phyloP scores from a whole-genome alignment of 148 eudicot species.

The Vaccinium darrowii region DNA sequence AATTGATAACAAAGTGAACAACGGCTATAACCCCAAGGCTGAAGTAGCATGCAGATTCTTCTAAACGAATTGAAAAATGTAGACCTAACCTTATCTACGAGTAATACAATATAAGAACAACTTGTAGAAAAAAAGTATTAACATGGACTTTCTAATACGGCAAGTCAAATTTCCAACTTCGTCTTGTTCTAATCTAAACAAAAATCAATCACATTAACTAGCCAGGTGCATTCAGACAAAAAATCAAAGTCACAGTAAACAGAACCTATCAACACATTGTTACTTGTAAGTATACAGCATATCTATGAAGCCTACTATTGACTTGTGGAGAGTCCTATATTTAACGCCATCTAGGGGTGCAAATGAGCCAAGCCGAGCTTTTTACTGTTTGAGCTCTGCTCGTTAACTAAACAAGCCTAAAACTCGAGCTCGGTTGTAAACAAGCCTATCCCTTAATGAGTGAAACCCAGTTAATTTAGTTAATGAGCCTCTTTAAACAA shows the following conservation, averaged over 20 bases:
- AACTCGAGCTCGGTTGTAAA: too few species aligned
- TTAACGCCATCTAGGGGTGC: too few species aligned
- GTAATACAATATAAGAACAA: not conserved
- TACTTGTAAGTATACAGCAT: not conserved
- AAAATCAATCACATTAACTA: not conserved
- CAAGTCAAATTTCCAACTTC: not conserved
- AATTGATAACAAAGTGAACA: not conserved
- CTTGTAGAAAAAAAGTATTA: not conserved
- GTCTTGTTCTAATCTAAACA: not conserved
- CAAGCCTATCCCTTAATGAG: too few species aligned
- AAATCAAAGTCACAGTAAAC: not conserved
- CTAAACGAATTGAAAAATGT: not conserved
- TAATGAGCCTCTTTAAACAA: too few species aligned
- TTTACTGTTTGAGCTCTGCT: too few species aligned
- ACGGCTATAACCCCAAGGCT: not conserved
- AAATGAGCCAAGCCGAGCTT: too few species aligned
- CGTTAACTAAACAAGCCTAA: too few species aligned
- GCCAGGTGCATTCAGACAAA: not conserved
- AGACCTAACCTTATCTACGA: not conserved
- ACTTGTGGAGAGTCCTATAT: not conserved
- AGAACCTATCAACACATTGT: conserved; percentile 8
- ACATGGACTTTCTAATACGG: not conserved
- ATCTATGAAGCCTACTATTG: not conserved
- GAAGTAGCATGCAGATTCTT: not conserved
- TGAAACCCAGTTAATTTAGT: too few species aligned